Evolutionary conservation across 495 filamentous ascomycete species (phyloP).

Genomic region (Astrothelium subdiscretum): DNA sequence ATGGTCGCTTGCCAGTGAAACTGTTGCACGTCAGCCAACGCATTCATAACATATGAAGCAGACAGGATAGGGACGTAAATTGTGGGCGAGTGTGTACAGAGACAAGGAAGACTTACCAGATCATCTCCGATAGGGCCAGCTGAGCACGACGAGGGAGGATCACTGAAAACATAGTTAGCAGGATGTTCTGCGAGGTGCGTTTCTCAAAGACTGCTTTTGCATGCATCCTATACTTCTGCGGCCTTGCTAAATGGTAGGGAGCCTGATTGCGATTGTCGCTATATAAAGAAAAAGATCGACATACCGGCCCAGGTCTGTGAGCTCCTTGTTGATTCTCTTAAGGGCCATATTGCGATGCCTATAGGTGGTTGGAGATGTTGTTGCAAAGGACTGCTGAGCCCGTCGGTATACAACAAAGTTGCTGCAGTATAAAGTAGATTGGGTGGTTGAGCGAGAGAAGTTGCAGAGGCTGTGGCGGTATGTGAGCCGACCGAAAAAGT

Average conservation of each 20-base stretch:
- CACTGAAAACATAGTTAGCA: conserved; percentile 40
- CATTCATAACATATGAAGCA: neutral
- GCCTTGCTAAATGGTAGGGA: neutral
- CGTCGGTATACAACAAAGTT: conserved; percentile 1
- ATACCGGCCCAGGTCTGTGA: conserved; percentile 98
- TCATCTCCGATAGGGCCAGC: conserved; percentile 94
- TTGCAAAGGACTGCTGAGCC: neutral
- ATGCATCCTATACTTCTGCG: neutral
- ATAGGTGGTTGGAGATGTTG: conserved; percentile 18
- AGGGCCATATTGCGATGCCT: conserved; percentile 68
- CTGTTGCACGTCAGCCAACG: conserved; percentile 35
- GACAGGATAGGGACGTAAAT: neutral
- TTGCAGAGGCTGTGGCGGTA: neutral
- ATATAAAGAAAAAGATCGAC: conserved; percentile 16
- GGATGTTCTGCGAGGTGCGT: neutral
- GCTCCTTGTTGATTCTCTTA: conserved; percentile 99
- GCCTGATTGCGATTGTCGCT: neutral
- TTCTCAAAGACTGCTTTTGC: neutral
- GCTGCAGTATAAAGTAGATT: conserved; percentile 8
- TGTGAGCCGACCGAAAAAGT: neutral
- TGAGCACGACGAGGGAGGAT: conserved; percentile 97
- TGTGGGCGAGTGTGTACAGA: neutral
- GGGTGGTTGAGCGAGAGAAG: neutral
- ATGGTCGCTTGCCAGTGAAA: conserved; percentile 99
- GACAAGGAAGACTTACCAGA: conserved; percentile 55